Evolutionary conservation across 805 yeast genomes (phyloP).

Genomic region (Starmerella ratchasimensis): DNA sequence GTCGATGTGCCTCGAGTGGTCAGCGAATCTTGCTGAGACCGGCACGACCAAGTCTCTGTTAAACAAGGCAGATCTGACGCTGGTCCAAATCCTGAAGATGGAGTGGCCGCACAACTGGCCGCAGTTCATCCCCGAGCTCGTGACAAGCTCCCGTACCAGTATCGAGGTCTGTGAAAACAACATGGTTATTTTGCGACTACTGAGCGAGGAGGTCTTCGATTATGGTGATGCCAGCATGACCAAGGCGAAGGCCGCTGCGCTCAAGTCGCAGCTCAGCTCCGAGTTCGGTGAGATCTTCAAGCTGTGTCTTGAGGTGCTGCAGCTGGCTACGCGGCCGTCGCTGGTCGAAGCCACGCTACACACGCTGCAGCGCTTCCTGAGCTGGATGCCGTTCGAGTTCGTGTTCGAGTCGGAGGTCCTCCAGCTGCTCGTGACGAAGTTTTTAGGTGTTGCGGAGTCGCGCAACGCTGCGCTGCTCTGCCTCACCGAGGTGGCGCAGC

Average conservation of each 20-base stretch:
- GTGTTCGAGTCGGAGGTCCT: constrained; percentile 79
- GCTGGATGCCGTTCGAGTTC: constrained; percentile 87
- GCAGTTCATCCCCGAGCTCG: constrained; percentile 84
- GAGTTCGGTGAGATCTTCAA: constrained; percentile 90
- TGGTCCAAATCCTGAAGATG: constrained; percentile 88
- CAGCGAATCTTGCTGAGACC: constrained; percentile 68
- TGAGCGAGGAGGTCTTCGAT: constrained; percentile 93
- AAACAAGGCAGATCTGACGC: constrained; percentile 82
- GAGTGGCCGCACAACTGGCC: constrained; percentile 99
- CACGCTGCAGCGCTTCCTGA: constrained; percentile 69
- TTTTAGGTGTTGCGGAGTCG: constrained; percentile 62
- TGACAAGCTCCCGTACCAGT: constrained; percentile 66
- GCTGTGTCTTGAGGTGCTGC: constrained; percentile 84
- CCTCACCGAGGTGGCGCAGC: constrained; percentile 74
- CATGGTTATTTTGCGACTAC: constrained; percentile 76
- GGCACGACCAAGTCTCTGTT: constrained; percentile 65
- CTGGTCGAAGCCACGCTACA: constrained; percentile 73
- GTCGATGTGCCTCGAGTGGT: constrained; percentile 81
- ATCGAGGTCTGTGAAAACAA: constrained; percentile 94
- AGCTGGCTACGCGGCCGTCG: constrained; percentile 73
- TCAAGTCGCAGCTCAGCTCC: constrained; percentile 70
- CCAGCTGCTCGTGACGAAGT: constrained; percentile 57
- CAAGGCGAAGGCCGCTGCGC: constrained; percentile 75
- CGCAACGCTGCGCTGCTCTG: constrained; percentile 81
- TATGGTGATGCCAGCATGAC: constrained; percentile 94